These are phyloP conservation scores for Melaleuca quinquenervia DNA, from an alignment of 345 rosid genomes.

Conservation along the genomic window DNA sequence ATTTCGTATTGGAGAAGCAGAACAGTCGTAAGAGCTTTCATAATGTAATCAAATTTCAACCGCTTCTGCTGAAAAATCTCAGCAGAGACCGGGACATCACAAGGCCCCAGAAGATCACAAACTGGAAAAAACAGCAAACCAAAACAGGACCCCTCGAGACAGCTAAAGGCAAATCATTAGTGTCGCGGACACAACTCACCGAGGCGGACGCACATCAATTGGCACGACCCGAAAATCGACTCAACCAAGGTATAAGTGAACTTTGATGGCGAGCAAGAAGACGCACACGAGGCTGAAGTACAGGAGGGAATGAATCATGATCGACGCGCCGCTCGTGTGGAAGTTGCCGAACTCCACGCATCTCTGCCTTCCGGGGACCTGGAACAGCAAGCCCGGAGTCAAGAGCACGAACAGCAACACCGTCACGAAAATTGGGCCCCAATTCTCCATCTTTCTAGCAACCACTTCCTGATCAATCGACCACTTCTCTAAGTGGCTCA, in stretches of 20 bases:
- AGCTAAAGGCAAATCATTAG: background rate
- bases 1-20: background rate
- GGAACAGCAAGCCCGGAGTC: constrained; percentile 48
- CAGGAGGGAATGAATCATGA: constrained; percentile 37
- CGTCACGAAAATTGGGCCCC: constrained; percentile 53
- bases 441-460: constrained; percentile 28
- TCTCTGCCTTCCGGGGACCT: constrained; percentile 35
- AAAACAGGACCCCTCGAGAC: background rate
- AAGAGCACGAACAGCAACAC: constrained; percentile 38
- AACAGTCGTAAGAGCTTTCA: background rate
- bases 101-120: background rate
- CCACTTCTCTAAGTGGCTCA: background rate
- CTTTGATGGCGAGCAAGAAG: constrained; percentile 37
- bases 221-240: background rate
- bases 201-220: background rate
- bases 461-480: background rate
- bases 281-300: constrained; percentile 45
- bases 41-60: background rate
- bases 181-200: background rate
- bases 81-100: background rate
- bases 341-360: constrained; percentile 44
- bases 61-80: background rate
- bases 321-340: constrained; percentile 42
- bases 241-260: constrained; percentile 38
- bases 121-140: background rate